A percentile compares a stretch with the other conserved stretches of the same genome.
These are phyloP conservation scores for Ogataea pilisensis DNA, from an alignment of 805 yeast species.

Conservation along the genomic window DNA sequence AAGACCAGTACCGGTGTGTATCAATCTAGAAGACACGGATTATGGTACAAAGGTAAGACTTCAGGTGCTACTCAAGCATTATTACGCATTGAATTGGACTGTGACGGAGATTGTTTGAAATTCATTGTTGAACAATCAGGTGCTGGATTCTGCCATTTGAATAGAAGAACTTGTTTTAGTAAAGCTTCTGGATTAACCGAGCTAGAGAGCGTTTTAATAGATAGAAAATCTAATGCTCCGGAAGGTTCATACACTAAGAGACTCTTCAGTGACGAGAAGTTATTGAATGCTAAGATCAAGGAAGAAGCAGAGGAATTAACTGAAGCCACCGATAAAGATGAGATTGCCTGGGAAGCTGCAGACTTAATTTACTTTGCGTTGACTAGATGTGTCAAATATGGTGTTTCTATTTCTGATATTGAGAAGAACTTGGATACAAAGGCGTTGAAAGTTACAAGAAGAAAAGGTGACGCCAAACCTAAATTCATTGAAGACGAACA, in stretches of 20 bases:
- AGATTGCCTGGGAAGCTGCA: constrained; percentile 96
- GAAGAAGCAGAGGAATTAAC: constrained; percentile 96
- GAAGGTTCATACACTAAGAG: constrained; percentile 94
- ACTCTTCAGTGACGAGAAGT: constrained; percentile 69
- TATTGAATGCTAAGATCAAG: constrained; percentile 80
- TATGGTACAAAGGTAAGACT: constrained; percentile 95
- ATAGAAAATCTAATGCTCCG: constrained; percentile 69
- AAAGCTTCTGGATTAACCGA: constrained; percentile 59
- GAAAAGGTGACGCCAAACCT: constrained; percentile 94
- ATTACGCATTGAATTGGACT: constrained; percentile 65
- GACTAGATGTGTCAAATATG: constrained; percentile 57
- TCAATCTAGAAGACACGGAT: constrained; percentile 86
- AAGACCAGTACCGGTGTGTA: constrained; percentile 84
- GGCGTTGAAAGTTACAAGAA: constrained; percentile 80
- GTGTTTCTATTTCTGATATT: constrained; percentile 75
- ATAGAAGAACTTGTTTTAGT: constrained; percentile 79
- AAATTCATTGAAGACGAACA: constrained; percentile 47
- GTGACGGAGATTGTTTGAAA: constrained; percentile 89
- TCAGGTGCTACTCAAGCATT: constrained; percentile 93
- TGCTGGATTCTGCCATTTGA: constrained; percentile 88
- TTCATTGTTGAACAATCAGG: constrained; percentile 84
- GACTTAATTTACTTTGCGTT: constrained; percentile 65
- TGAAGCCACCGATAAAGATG: constrained; percentile 64
- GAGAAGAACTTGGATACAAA: constrained; percentile 82
- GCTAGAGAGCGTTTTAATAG: constrained; percentile 61